Evolutionary conservation across 78 protist species (phyloP).

Genomic region (Dictyostelium firmibasis): DNA sequence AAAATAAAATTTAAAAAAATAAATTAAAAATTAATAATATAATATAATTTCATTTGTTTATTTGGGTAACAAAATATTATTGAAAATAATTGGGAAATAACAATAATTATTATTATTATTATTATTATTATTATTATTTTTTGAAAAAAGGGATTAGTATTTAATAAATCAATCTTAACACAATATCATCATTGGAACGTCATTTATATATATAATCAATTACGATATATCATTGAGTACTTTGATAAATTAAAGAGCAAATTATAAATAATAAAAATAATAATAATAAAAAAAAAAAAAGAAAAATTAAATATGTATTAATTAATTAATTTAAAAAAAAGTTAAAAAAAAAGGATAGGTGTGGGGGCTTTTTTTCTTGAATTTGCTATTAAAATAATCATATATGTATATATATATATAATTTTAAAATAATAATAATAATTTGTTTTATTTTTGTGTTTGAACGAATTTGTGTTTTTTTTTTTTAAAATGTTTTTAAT

Average conservation of each 20-base stretch:
- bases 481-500: neutral
- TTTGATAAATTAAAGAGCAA: neutral
- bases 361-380: neutral
- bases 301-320: too few relatives aligned
- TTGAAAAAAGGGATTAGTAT: neutral
- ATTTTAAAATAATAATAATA: neutral
- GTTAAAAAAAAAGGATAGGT: neutral
- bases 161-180: neutral
- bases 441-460: neutral
- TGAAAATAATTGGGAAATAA: neutral
- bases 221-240: neutral
- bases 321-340: neutral
- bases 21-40: neutral
- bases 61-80: neutral
- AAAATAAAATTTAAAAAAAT: neutral
- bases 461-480: neutral
- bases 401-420: neutral
- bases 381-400: neutral
- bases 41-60: too few relatives aligned
- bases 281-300: neutral
- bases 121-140: too few relatives aligned
- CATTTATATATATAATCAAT: neutral
- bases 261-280: neutral
- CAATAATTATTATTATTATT: too few relatives aligned
- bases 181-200: neutral